Evolutionary conservation across 805 yeast genomes (phyloP), one percentile per base, ranked within the genome.

Genomic region (Sugiyamaella lignohabitans): DNA sequence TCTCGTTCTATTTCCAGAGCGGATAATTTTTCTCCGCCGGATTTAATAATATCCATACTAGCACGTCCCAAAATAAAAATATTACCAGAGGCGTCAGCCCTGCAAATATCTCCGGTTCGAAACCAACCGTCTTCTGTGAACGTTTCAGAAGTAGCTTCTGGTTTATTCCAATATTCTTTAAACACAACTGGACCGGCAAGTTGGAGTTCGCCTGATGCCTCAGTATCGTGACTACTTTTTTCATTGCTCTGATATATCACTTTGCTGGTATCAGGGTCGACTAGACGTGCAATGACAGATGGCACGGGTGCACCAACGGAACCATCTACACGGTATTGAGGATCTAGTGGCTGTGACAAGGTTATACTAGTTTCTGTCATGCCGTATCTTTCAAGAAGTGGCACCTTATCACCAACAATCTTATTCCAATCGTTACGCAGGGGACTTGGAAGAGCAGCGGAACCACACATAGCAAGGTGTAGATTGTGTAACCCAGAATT

Each of bases 71-170:
- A 69, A 47, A 80, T 78, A 52, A 61, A 66, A 38, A 79, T 59
- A 45, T 74, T 65, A 2, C 83, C 81, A 1, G 60, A 57, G 1
- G 52, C 51, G 27, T 69, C 70, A 36, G 77, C 62, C 14, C 64
- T 59, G 10, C 77, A 82, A 56, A 79, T 71, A 56, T 78, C 84
- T 23, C 84, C 84, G 3, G 83, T 76, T 38, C 65, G 60, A 60
- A 77, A 77, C 80, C 82, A 79, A 17, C 57, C 60, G 14, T 71
- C 77, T 21, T 71, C 75, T 16, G 69, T 61, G 46, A 78, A 64
- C 1, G 71, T 65, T 52, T 69, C 69, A 4, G 47, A 60, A 2
- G 80, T 75, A 40, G 76, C 79, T 42, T 72, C 73, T 4, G 65
- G 64, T 51, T 74, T 69, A 43, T 74, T 68, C 63, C 63, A 78